These are phyloP conservation scores for Pseudogymnoascus sp. DNA, from an alignment of 2,329 filamentous ascomycete genomes.

Conservation along the genomic window DNA sequence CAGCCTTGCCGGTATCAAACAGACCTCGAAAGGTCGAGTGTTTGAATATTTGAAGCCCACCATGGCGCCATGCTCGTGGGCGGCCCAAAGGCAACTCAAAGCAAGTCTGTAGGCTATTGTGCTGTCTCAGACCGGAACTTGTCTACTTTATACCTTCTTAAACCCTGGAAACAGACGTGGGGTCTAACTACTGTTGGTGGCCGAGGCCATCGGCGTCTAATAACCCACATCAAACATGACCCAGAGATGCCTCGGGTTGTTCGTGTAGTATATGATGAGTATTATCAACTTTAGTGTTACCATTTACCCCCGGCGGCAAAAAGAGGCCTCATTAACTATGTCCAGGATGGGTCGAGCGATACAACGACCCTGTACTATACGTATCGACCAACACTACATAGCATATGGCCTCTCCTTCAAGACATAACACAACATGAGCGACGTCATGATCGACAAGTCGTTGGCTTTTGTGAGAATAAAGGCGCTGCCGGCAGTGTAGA, in stretches of 20 bases:
- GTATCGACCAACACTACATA: not conserved
- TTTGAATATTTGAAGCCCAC: not conserved
- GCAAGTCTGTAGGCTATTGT: not conserved
- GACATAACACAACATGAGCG: not conserved
- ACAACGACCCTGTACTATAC: not conserved
- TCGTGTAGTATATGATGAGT: not conserved
- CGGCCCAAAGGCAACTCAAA: not conserved
- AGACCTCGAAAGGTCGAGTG: not conserved
- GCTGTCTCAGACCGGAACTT: not conserved
- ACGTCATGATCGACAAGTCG: not conserved
- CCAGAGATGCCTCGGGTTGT: not conserved
- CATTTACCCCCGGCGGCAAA: not conserved
- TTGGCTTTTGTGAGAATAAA: not conserved
- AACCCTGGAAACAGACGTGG: not conserved
- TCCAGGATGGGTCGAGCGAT: not conserved
- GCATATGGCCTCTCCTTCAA: not conserved
- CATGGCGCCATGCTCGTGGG: not conserved
- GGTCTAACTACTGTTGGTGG: not conserved
- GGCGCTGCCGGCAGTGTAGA: not conserved
- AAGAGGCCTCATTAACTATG: not conserved
- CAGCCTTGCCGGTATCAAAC: not conserved
- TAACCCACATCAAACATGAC: not conserved
- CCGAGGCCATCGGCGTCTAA: not conserved
- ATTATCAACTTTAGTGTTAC: not conserved
- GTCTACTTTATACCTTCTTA: not conserved